phyloP scores from a whole-genome alignment of 352 stramenopile genomes.

The Globisporangium splendens region DNA sequence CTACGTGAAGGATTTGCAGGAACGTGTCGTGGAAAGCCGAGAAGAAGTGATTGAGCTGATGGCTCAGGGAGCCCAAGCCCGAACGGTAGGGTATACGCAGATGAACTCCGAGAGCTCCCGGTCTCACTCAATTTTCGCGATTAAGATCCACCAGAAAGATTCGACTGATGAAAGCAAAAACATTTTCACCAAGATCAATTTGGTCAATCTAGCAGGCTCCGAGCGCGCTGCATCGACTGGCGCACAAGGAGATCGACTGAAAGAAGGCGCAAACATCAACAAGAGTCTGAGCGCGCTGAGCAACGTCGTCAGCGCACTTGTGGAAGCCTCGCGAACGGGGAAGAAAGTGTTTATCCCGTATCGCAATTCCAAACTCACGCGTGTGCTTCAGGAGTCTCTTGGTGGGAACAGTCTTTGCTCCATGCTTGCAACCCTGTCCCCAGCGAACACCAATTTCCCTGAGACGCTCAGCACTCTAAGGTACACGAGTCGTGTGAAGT shows the following conservation, averaged over 20 bases:
- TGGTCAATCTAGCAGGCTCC: constrained; percentile 92
- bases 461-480: constrained; percentile 96
- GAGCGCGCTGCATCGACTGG: constrained; percentile 90
- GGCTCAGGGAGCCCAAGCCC: constrained; percentile 53
- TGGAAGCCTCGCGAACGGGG: constrained; percentile 69
- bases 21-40: constrained; percentile 83
- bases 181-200: constrained; percentile 92
- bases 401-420: constrained; percentile 93
- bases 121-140: constrained; percentile 96
- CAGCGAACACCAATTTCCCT: constrained; percentile 93
- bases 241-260: constrained; percentile 85
- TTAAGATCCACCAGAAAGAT: constrained; percentile 94
- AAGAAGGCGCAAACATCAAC: constrained; percentile 95
- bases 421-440: constrained; percentile 93
- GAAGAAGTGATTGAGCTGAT: constrained; percentile 87
- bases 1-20: constrained; percentile 91
- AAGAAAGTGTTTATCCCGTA: constrained; percentile 93
- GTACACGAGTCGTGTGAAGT: constrained; percentile 93
- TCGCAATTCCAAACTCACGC: constrained; percentile 93
- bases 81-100: constrained; percentile 84
- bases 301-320: constrained; percentile 93
- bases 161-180: constrained; percentile 78
- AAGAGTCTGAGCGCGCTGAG: constrained; percentile 90
- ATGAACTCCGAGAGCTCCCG: constrained; percentile 93
- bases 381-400: constrained; percentile 90